Conservation (phyloP, 2,329 filamentous ascomycete species). For the Chrysosporium keratinophilum region DNA sequence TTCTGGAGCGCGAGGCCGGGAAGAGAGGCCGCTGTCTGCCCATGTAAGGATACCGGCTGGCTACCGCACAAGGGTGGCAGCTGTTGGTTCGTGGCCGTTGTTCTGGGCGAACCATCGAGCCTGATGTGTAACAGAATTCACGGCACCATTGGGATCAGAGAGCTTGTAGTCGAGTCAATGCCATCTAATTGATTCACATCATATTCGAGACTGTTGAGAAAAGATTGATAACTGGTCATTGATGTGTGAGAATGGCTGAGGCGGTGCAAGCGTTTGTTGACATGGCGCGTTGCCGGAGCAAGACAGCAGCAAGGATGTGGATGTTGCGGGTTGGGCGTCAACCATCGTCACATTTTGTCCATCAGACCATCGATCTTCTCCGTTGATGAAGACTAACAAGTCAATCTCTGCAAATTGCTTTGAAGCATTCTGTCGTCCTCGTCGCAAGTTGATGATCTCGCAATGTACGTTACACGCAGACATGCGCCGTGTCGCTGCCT, state of each 20-base stretch:
- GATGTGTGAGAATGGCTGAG: too few relatives aligned
- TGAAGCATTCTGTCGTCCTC: too few relatives aligned
- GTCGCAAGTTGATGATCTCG: too few relatives aligned
- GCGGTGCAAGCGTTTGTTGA: neutral
- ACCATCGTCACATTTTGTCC: neutral
- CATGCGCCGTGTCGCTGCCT: too few relatives aligned
- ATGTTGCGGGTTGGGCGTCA: neutral
- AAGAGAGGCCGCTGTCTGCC: too few relatives aligned
- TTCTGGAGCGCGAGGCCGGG: too few relatives aligned
- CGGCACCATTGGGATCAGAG: neutral
- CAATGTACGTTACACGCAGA: too few relatives aligned
- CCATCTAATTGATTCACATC: too few relatives aligned
- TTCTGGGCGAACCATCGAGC: neutral
- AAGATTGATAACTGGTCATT: neutral
- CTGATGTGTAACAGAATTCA: conserved; percentile 3
- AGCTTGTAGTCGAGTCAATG: neutral
- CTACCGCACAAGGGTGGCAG: neutral
- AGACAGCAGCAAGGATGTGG: neutral
- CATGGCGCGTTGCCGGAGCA: neutral
- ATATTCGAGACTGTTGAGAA: neutral
- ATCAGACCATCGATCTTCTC: too few relatives aligned
- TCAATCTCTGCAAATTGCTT: too few relatives aligned
- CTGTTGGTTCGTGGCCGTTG: neutral
- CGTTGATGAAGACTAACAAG: too few relatives aligned
- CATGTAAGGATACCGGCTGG: too few relatives aligned